phyloP scores from a whole-genome alignment of 2,329 filamentous ascomycete genomes.

The Alternaria alternata region DNA sequence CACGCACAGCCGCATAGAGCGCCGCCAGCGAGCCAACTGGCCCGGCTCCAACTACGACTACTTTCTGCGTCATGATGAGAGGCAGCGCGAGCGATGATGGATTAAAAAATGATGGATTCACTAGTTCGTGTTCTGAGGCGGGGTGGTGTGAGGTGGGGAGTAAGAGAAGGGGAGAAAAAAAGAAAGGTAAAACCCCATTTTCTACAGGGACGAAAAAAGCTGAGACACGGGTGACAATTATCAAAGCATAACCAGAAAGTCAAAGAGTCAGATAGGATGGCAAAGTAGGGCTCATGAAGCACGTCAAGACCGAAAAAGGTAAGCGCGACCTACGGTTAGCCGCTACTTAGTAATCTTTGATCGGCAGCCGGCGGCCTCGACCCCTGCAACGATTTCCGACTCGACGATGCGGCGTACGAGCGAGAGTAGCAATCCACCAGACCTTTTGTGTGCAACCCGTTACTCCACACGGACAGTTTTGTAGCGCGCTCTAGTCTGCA shows the following conservation, averaged over 20 bases:
- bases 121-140: constrained; percentile 1
- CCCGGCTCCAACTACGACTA: constrained; percentile 87
- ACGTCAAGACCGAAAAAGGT: constrained; percentile 26
- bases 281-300: constrained; percentile 23
- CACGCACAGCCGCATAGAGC: constrained; percentile 87
- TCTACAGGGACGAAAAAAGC: background rate
- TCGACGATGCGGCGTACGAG: constrained; percentile 20
- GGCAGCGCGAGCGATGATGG: background rate
- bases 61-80: constrained; percentile 64
- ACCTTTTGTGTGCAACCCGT: constrained; percentile 30
- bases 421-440: constrained; percentile 14
- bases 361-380: constrained; percentile 26
- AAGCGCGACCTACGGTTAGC: constrained; percentile 18
- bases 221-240: background rate
- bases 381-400: constrained; percentile 23
- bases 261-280: constrained; percentile 15
- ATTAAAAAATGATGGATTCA: background rate
- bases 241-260: constrained; percentile 9
- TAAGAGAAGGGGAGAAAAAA: background rate
- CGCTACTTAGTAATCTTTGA: constrained; percentile 32
- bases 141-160: background rate
- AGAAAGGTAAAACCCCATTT: background rate
- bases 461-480: background rate
- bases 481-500: constrained; percentile 1
- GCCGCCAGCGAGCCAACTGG: constrained; percentile 93